phyloP scores from a whole-genome alignment of 345 rosid species.

The Salix koriyanagi region DNA sequence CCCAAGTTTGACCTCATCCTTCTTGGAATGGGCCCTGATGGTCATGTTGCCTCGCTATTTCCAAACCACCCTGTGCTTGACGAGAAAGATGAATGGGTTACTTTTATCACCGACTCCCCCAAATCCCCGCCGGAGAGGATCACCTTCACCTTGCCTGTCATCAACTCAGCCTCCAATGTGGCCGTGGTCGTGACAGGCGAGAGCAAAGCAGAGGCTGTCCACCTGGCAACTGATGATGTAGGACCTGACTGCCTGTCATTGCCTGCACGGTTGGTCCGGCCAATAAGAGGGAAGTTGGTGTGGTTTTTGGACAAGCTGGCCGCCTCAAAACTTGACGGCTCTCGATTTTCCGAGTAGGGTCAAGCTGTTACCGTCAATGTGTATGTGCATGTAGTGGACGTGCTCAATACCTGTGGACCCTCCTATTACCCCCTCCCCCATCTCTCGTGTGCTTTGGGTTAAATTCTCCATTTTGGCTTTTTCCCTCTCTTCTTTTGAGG shows the following conservation, averaged over 20 bases:
- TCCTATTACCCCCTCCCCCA: not conserved
- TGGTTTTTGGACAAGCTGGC: constrained; percentile 90
- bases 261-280: constrained; percentile 72
- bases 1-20: constrained; percentile 89
- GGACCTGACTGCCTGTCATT: constrained; percentile 36
- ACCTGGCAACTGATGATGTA: constrained; percentile 51
- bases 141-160: constrained; percentile 86
- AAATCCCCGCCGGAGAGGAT: constrained; percentile 89
- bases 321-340: constrained; percentile 57
- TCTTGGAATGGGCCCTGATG: constrained; percentile 86
- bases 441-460: constrained; percentile 10
- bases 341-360: constrained; percentile 34
- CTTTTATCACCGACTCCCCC: constrained; percentile 67
- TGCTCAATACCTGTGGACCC: constrained; percentile 12
- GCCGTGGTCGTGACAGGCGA: constrained; percentile 69
- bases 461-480: constrained; percentile 30
- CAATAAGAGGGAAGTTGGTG: constrained; percentile 53
- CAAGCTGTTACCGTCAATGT: constrained; percentile 17
- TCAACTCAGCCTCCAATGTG: constrained; percentile 78
- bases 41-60: constrained; percentile 85
- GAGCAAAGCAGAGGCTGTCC: constrained; percentile 67
- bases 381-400: constrained; percentile 36
- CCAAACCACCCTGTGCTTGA: constrained; percentile 61
- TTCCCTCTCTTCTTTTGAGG: constrained; percentile 16
- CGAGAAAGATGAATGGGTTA: constrained; percentile 67